These are phyloP conservation scores for Phytophthora sp. DNA, from an alignment of 352 stramenopile species.

Conservation along the genomic window DNA sequence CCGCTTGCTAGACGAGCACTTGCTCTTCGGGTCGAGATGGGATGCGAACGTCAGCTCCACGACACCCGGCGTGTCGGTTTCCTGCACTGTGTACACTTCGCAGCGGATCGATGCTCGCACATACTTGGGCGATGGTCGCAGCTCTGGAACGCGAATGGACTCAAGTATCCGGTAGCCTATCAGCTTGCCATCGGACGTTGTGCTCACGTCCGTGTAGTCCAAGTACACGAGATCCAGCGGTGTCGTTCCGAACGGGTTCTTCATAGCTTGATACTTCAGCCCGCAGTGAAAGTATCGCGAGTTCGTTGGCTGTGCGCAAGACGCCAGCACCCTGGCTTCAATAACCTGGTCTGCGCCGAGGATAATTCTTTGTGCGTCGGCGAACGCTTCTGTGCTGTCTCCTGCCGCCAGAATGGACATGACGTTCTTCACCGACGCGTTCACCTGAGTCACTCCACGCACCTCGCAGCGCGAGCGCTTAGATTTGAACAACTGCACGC, in stretches of 20 bases:
- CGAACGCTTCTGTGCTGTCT: constrained; percentile 63
- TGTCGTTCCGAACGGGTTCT: constrained; percentile 74
- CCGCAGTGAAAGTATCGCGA: constrained; percentile 82
- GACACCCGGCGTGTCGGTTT: constrained; percentile 67
- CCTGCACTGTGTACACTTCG: constrained; percentile 81
- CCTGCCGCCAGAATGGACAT: constrained; percentile 72
- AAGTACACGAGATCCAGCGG: constrained; percentile 81
- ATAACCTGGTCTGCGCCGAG: constrained; percentile 67
- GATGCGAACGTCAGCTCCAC: constrained; percentile 87
- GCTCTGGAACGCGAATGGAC: constrained; percentile 79
- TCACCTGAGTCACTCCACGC: constrained; percentile 71
- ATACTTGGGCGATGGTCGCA: constrained; percentile 60
- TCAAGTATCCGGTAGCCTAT: constrained; percentile 82
- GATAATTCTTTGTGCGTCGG: constrained; percentile 64
- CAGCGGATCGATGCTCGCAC: constrained; percentile 77
- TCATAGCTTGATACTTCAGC: constrained; percentile 84
- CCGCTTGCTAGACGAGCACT: constrained; percentile 60
- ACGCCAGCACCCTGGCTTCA: constrained; percentile 69
- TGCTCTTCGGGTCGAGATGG: constrained; percentile 84
- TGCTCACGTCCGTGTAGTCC: constrained; percentile 84
- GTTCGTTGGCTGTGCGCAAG: constrained; percentile 58
- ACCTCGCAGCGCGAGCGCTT: constrained; percentile 76
- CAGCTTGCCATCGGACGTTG: constrained; percentile 62
- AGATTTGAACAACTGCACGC: constrained; percentile 76
- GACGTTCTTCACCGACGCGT: constrained; percentile 84